Conservation (phyloP, 805 yeast species). For the Lipomyces orientalis region DNA sequence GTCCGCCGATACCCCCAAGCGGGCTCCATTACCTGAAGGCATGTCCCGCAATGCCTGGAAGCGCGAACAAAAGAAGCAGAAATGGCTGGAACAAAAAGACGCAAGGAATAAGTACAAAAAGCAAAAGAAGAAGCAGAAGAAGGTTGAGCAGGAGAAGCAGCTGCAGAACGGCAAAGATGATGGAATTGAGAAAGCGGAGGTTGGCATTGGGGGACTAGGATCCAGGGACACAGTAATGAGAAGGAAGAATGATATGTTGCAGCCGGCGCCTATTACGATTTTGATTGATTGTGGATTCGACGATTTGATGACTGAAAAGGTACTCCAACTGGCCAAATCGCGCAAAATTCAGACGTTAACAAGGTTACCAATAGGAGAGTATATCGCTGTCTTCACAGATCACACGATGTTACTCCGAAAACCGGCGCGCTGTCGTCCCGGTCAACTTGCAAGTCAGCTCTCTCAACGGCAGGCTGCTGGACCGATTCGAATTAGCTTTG, state of each 20-base stretch:
- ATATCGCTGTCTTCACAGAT: conserved; percentile 79
- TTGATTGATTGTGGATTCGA: conserved; percentile 92
- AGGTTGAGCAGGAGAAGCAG: conserved; percentile 38
- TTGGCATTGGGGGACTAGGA: conserved; percentile 38
- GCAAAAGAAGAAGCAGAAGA: conserved; percentile 50
- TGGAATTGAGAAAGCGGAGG: conserved; percentile 46
- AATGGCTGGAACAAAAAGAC: conserved; percentile 63
- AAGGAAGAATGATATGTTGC: conserved; percentile 47
- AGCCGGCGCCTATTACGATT: conserved; percentile 44
- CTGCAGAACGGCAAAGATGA: conserved; percentile 43
- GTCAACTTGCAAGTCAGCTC: conserved; percentile 67
- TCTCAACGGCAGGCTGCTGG: conserved; percentile 67
- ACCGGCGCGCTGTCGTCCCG: conserved; percentile 62
- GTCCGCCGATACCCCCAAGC: not conserved
- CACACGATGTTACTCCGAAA: conserved; percentile 80
- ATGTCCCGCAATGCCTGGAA: conserved; percentile 89
- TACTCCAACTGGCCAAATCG: not conserved
- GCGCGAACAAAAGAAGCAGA: conserved; percentile 61
- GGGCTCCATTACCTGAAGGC: conserved; percentile 64
- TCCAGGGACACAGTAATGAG: conserved; percentile 18
- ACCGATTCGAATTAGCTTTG: conserved; percentile 70
- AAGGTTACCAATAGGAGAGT: conserved; percentile 42
- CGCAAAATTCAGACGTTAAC: not conserved
- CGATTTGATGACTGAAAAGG: conserved; percentile 81
- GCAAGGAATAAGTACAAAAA: conserved; percentile 62